phyloP scores from a whole-genome alignment of 805 yeast species.

The Saccharomyces kudriavzevii region DNA sequence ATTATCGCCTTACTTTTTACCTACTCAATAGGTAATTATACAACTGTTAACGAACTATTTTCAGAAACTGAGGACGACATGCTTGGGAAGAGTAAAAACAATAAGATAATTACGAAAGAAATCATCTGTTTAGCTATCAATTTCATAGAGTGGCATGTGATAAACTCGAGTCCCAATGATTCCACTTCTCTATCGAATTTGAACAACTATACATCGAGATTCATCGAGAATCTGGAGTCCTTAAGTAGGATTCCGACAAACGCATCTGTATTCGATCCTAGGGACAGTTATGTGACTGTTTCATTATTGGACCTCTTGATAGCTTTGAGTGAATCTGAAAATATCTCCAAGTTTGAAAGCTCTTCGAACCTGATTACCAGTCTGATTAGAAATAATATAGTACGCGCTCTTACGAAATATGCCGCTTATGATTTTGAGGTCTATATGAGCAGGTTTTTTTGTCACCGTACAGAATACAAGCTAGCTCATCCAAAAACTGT shows the following conservation, averaged over 20 bases:
- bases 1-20: slow-evolving; percentile 42
- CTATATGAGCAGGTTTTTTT: slow-evolving; percentile 11
- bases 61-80: slow-evolving; percentile 32
- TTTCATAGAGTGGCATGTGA: slow-evolving; percentile 31
- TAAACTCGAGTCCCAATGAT: slow-evolving; percentile 26
- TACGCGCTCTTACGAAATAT: slow-evolving; percentile 24
- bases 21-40: slow-evolving; percentile 17
- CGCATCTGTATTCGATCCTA: slow-evolving; percentile 27
- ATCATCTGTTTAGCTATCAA: slow-evolving; percentile 32
- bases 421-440: slow-evolving; percentile 13
- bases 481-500: not conserved
- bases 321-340: slow-evolving; percentile 29
- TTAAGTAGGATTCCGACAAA: slow-evolving; percentile 26
- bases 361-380: slow-evolving; percentile 28
- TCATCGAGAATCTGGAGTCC: slow-evolving; percentile 16
- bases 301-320: slow-evolving; percentile 25
- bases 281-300: slow-evolving; percentile 16
- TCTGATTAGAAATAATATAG: slow-evolving; percentile 32
- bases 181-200: slow-evolving; percentile 32
- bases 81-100: slow-evolving; percentile 13
- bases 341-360: slow-evolving; percentile 24
- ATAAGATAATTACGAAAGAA: slow-evolving; percentile 36
- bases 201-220: slow-evolving; percentile 22
- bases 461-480: not conserved
- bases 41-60: slow-evolving; percentile 33